These are phyloP conservation scores for Leccinum obscurum DNA, from an alignment of 768 basidiomycete species.

Conservation along the genomic window DNA sequence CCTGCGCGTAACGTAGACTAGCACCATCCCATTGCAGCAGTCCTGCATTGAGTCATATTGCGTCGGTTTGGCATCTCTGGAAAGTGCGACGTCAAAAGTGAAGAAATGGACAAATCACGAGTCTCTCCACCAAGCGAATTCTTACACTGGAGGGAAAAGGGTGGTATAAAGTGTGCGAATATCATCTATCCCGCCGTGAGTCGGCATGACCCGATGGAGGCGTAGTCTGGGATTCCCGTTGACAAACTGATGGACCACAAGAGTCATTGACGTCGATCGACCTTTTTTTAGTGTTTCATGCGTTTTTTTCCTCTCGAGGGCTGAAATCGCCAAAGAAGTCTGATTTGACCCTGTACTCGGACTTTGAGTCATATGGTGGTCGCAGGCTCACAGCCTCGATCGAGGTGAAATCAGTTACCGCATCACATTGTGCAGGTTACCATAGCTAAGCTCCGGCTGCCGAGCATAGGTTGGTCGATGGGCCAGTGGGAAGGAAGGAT, in stretches of 20 bases:
- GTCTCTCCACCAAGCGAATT: not conserved
- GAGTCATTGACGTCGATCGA: constrained; percentile 5
- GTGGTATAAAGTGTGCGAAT: not conserved
- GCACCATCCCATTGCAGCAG: constrained; percentile 1
- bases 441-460: constrained; percentile 2
- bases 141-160: not conserved
- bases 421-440: constrained; percentile 1
- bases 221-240: constrained; percentile 5
- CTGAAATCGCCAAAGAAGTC: not conserved
- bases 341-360: constrained; percentile 9
- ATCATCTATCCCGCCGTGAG: constrained; percentile 8
- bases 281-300: constrained; percentile 1
- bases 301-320: constrained; percentile 9
- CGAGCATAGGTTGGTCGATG: constrained; percentile 2
- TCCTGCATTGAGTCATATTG: not conserved
- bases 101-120: not conserved
- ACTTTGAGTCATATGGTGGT: not conserved
- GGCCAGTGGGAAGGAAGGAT: constrained; percentile 5
- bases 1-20: constrained; percentile 5
- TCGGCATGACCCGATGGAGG: constrained; percentile 14
- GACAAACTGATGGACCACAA: constrained; percentile 9
- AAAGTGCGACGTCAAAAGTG: constrained; percentile 1
- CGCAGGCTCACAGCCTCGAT: constrained; percentile 9
- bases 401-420: constrained; percentile 10
- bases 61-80: not conserved